These are phyloP conservation scores for Herpotrichia juniperi DNA, from an alignment of 2,329 filamentous ascomycete genomes.

Conservation along the genomic window DNA sequence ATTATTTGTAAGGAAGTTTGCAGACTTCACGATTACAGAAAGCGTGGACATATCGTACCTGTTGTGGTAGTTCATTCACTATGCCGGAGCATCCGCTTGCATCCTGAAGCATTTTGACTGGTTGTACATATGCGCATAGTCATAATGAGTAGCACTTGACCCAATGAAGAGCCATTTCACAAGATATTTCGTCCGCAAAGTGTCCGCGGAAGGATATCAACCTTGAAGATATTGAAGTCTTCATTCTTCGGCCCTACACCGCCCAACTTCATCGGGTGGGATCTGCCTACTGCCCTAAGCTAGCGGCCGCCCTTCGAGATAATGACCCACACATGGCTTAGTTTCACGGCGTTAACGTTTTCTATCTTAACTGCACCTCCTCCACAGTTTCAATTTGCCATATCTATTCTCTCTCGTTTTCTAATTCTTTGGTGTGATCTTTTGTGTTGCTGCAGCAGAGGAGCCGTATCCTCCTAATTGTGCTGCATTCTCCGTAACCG, in stretches of 20 bases:
- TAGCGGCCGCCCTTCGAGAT: neutral
- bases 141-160: neutral
- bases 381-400: neutral
- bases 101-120: neutral
- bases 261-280: neutral
- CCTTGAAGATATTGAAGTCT: too few relatives aligned
- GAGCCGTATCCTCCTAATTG: neutral
- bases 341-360: neutral
- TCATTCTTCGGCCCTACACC: neutral
- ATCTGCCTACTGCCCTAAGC: neutral
- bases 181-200: conserved; percentile 9
- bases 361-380: neutral
- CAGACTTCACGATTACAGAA: too few relatives aligned
- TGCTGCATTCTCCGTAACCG: neutral
- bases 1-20: too few relatives aligned
- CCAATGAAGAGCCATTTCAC: neutral
- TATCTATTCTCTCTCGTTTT: conserved; percentile 1
- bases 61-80: too few relatives aligned
- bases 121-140: neutral
- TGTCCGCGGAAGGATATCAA: conserved; percentile 13
- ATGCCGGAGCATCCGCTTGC: too few relatives aligned
- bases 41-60: too few relatives aligned
- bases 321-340: neutral
- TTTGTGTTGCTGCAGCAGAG: conserved; percentile 1
- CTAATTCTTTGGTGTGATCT: neutral